Percentiles rank a stretch among this genome's conserved stretches.
phyloP scores from a whole-genome alignment of 495 filamentous ascomycete species.

The Haplographium delicatum region DNA sequence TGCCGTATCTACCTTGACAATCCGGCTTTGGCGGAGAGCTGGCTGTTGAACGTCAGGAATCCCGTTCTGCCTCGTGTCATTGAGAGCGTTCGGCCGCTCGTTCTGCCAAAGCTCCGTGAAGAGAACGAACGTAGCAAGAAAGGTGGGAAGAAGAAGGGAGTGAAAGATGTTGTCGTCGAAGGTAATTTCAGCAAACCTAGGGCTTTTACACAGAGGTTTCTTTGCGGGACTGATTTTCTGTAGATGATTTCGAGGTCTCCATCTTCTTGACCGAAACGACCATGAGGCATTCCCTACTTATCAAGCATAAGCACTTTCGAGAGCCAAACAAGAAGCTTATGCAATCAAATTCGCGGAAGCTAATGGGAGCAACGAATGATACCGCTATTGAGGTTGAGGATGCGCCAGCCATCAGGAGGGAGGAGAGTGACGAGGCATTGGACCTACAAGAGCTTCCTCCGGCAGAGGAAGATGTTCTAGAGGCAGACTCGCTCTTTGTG shows the following conservation, averaged over 20 bases:
- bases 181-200: slow-evolving; percentile 45
- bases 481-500: slow-evolving; percentile 22
- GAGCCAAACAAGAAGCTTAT: slow-evolving; percentile 45
- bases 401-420: slow-evolving; percentile 29
- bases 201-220: slow-evolving; percentile 19
- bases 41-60: slow-evolving; percentile 71
- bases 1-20: slow-evolving; percentile 92
- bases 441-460: slow-evolving; percentile 41
- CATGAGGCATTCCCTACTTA: slow-evolving; percentile 82
- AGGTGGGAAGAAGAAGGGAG: slow-evolving; percentile 54
- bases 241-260: slow-evolving; percentile 92
- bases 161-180: slow-evolving; percentile 82
- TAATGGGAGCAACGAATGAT: slow-evolving; percentile 48
- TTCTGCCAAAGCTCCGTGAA: slow-evolving; percentile 85
- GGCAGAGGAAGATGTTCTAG: slow-evolving; percentile 8
- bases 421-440: slow-evolving; percentile 33
- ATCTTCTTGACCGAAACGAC: slow-evolving; percentile 87
- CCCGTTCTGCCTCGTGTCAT: slow-evolving; percentile 77
- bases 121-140: slow-evolving; percentile 67
- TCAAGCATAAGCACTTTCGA: slow-evolving; percentile 70
- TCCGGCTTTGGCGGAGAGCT: slow-evolving; percentile 68
- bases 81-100: slow-evolving; percentile 71
- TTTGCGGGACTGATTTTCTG: too few relatives aligned
- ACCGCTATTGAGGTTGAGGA: slow-evolving; percentile 45
- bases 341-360: slow-evolving; percentile 51